A percentile compares a stretch with the other conserved stretches of the same genome.
Conservation (phyloP, 2,329 filamentous ascomycete species). For the Aspergillus glaucus region DNA sequence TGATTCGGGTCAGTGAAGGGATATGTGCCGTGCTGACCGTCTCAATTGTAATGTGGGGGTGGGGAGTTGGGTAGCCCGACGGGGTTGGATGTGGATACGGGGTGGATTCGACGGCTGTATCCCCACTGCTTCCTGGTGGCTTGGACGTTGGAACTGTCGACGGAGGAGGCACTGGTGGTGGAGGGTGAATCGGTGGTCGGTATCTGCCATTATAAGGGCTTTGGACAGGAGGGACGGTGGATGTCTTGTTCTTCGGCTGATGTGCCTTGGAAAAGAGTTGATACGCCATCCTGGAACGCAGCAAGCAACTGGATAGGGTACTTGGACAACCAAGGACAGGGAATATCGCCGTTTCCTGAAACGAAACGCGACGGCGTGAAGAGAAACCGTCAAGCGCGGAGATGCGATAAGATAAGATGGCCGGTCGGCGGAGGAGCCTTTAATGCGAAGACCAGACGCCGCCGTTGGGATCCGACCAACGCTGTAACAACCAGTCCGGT, state of each 20-base stretch:
- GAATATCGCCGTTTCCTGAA: not conserved
- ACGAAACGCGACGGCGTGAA: constrained; percentile 2
- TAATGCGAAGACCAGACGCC: constrained; percentile 3
- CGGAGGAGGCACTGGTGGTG: constrained; percentile 21
- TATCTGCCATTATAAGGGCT: constrained; percentile 10
- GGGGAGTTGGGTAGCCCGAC: constrained; percentile 27
- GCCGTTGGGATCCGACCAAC: constrained; percentile 1
- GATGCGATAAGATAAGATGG: constrained; percentile 31
- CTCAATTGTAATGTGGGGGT: constrained; percentile 48
- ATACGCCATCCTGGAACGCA: constrained; percentile 25
- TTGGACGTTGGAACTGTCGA: constrained; percentile 19
- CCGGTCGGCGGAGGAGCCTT: constrained; percentile 10
- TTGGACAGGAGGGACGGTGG: constrained; percentile 17
- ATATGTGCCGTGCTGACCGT: constrained; percentile 50
- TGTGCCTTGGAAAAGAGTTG: constrained; percentile 33
- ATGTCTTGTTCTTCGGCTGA: constrained; percentile 18
- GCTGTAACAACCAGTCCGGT: not conserved
- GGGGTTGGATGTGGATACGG: constrained; percentile 24
- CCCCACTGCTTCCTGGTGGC: constrained; percentile 13
- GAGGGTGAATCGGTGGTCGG: constrained; percentile 25
- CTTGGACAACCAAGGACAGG: not conserved
- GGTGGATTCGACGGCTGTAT: constrained; percentile 22
- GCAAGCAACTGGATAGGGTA: not conserved
- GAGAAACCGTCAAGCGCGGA: constrained; percentile 20
- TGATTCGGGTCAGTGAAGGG: constrained; percentile 52